These are phyloP conservation scores for Breynia disticha DNA, from an alignment of 441 rosid genomes.

Conservation along the genomic window DNA sequence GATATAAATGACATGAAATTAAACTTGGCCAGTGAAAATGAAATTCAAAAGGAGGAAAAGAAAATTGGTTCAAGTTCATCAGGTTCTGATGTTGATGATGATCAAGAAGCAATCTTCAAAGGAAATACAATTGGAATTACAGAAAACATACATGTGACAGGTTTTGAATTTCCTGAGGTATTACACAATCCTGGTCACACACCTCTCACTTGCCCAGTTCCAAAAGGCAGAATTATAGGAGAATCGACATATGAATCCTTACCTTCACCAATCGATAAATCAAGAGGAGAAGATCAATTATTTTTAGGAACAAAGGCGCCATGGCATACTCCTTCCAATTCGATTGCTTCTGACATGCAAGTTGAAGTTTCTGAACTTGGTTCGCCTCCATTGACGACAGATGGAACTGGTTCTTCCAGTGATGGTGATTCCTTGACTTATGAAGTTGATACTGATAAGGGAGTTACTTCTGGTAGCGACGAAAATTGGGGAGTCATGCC, in stretches of 20 bases:
- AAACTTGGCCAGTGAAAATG: slow-evolving; percentile 5
- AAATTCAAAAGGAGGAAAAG: slow-evolving; percentile 23
- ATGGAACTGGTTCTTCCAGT: slow-evolving; percentile 39
- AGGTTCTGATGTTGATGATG: slow-evolving; percentile 30
- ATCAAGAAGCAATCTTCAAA: slow-evolving; percentile 18
- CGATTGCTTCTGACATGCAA: slow-evolving; percentile 86
- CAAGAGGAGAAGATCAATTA: slow-evolving; percentile 29
- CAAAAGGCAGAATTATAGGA: slow-evolving; percentile 21
- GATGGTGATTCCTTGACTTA: slow-evolving; percentile 39
- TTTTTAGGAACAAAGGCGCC: slow-evolving; percentile 23
- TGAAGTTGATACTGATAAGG: slow-evolving; percentile 47
- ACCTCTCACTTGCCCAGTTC: slow-evolving; percentile 25
- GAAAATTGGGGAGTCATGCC: slow-evolving; percentile 43
- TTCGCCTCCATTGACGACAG: slow-evolving; percentile 56
- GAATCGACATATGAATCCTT: slow-evolving; percentile 25
- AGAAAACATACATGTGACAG: slow-evolving; percentile 16
- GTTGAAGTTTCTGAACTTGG: slow-evolving; percentile 83
- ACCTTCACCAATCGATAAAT: slow-evolving; percentile 31
- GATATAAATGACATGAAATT: slow-evolving; percentile 6
- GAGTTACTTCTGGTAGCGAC: slow-evolving; percentile 27
- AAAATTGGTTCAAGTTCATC: slow-evolving; percentile 24
- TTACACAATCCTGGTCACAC: slow-evolving; percentile 16
- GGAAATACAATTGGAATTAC: slow-evolving; percentile 16
- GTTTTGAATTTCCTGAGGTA: slow-evolving; percentile 22
- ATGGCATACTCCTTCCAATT: slow-evolving; percentile 44